Evolutionary conservation across 768 basidiomycete genomes (phyloP).

Genomic region (Phaeotremella skinneri): DNA sequence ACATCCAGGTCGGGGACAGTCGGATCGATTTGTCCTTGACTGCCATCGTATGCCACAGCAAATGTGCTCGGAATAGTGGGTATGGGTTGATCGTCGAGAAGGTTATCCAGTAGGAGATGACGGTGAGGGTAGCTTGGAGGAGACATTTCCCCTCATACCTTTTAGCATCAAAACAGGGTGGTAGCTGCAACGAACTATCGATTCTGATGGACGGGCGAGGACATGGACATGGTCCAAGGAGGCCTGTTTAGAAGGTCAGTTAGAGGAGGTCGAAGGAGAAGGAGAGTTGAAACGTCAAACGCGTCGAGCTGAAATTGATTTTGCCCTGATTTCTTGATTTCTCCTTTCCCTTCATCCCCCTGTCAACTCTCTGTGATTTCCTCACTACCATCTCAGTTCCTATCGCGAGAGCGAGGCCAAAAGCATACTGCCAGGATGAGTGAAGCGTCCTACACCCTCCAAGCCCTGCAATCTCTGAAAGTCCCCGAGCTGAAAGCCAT

Average conservation of each 20-base stretch:
- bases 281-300: background rate
- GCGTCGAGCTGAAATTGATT: background rate
- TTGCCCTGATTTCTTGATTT: background rate
- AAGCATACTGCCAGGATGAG: background rate
- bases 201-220: no score
- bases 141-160: background rate
- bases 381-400: no score
- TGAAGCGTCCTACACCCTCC: background rate
- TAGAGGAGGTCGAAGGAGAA: constrained; percentile 1
- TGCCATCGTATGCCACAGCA: background rate
- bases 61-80: background rate
- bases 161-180: constrained; percentile 3
- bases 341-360: background rate
- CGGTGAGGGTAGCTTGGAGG: constrained; percentile 12
- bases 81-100: constrained; percentile 5
- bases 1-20: background rate
- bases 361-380: no score
- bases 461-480: constrained; percentile 22
- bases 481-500: constrained; percentile 28
- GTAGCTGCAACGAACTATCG: background rate
- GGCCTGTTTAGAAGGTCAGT: background rate
- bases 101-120: constrained; percentile 4
- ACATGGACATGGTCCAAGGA: background rate
- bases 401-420: no score
- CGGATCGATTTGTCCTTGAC: background rate